Evolutionary conservation across 208 protist species (phyloP), one percentile per base, ranked within the genome.

Genomic region (Leishmania major): DNA sequence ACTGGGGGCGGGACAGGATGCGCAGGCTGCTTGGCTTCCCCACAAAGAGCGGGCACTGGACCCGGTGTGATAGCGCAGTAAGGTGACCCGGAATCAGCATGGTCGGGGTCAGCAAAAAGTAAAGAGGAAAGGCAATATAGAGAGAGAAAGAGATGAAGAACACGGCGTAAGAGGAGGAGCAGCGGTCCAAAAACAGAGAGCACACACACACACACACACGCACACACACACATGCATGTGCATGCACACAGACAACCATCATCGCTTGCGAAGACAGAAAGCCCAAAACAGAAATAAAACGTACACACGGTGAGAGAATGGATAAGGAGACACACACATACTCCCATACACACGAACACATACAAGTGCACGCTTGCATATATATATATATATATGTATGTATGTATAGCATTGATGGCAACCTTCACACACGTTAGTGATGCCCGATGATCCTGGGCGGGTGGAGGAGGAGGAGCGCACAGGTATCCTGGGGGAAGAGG

Each of bases 281-380:
- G 2, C 37, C 8, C 31, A 37, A 28, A 76, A 55, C 25, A 60
- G 17, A 55, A 35, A 28, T 17, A 73, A 28, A 77, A 64, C 67
- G 62, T 6, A 37, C 11, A 35, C 37, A 69, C 66, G 31, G 28
- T 40, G 62, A 83, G 60, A 80, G 53, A 76, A 31, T n/a, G 76
- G 53, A 73, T 15, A 53, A 43, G 28, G 45, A 40, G n/a, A 31
- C 35, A 55, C 22, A 43, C 19, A 49, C 17, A 5, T 15, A 55
- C 51, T 43, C 43, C 43, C 43, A 43, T 43, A 43, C 43, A 73
- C 28, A 83, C 31, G 45, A 69, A n/a, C 40, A 79, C 17, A 43
- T n/a, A 25, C 0, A 69, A 43, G 51, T 4, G 17, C 51, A 55
- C 17, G 51, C 51, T 4, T 53, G 49, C 49, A 53, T 53, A 53